Conservation (phyloP, 2,329 filamentous ascomycete genomes). For the Penicillium sp. region DNA sequence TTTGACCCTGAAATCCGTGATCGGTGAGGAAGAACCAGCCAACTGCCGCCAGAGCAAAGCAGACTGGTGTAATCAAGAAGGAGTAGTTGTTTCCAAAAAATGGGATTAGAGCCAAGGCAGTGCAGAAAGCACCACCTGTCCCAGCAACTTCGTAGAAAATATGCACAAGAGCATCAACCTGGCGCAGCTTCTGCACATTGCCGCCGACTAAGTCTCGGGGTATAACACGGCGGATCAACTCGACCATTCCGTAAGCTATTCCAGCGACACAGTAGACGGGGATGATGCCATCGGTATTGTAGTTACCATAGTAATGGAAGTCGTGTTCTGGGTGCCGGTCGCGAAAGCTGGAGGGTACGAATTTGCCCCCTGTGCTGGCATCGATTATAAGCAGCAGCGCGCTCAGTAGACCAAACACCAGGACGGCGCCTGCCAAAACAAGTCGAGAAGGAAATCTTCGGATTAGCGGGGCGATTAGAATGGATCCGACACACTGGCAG, state of each 20-base stretch:
- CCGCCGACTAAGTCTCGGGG: slow-evolving; percentile 23
- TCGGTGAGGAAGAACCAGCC: slow-evolving; percentile 23
- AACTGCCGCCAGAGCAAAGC: slow-evolving; percentile 17
- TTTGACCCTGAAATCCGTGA: slow-evolving; percentile 9
- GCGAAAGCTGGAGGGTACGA: slow-evolving; percentile 17
- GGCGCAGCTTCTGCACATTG: slow-evolving; percentile 22
- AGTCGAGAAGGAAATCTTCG: slow-evolving; percentile 23
- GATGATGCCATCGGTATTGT: slow-evolving; percentile 23
- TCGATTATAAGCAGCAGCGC: slow-evolving; percentile 24
- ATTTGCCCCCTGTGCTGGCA: slow-evolving; percentile 22
- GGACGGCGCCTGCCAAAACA: slow-evolving; percentile 18
- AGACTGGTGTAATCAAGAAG: slow-evolving; percentile 22
- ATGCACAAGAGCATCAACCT: slow-evolving; percentile 22
- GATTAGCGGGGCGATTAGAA: slow-evolving; percentile 23
- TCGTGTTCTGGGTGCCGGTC: slow-evolving; percentile 20
- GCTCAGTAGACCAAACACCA: slow-evolving; percentile 22
- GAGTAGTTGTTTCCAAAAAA: slow-evolving; percentile 24
- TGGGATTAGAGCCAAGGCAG: slow-evolving; percentile 21
- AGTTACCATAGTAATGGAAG: slow-evolving; percentile 24
- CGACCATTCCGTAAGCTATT: slow-evolving; percentile 24
- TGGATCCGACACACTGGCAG: slow-evolving; percentile 24
- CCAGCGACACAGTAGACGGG: slow-evolving; percentile 24
- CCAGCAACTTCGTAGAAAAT: slow-evolving; percentile 23
- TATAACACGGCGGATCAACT: slow-evolving; percentile 24
- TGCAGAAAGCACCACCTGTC: slow-evolving; percentile 22